A percentile compares a stretch with the other conserved stretches of the same genome.
phyloP scores from a whole-genome alignment of 2,329 filamentous ascomycete species.

The Pyricularia pennisetigena region DNA sequence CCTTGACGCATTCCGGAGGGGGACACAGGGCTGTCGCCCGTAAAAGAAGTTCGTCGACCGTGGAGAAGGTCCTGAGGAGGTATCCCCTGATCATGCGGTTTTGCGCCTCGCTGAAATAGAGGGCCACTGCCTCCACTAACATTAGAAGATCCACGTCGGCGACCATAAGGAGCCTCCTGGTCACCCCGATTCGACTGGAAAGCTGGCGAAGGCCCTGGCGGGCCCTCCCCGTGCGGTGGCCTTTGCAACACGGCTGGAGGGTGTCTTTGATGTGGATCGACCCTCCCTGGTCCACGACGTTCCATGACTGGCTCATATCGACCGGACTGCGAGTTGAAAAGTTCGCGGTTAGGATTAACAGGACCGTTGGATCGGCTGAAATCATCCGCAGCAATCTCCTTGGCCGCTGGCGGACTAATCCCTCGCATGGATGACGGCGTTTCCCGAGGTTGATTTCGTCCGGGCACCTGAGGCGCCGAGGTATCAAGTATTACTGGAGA shows the following conservation, averaged over 20 bases:
- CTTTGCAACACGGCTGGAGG: slow-evolving; percentile 68
- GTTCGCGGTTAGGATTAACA: slow-evolving; percentile 55
- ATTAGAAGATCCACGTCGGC: slow-evolving; percentile 80
- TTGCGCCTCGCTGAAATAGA: slow-evolving; percentile 47
- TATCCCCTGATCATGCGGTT: slow-evolving; percentile 30
- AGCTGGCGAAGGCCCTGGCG: slow-evolving; percentile 68
- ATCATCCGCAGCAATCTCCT: slow-evolving; percentile 89
- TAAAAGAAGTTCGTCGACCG: slow-evolving; percentile 37
- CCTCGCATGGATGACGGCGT: slow-evolving; percentile 31
- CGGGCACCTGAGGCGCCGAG: slow-evolving; percentile 17
- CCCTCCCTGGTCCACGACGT: slow-evolving; percentile 58
- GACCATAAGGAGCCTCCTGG: slow-evolving; percentile 59
- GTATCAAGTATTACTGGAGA: slow-evolving; percentile 57
- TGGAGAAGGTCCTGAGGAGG: slow-evolving; percentile 32
- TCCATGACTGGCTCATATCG: slow-evolving; percentile 84
- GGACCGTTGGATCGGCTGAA: slow-evolving; percentile 69
- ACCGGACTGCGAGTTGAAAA: slow-evolving; percentile 93
- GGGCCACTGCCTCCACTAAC: slow-evolving; percentile 78
- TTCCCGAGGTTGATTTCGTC: slow-evolving; percentile 30
- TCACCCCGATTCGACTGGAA: slow-evolving; percentile 71
- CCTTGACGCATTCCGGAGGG: slow-evolving; percentile 28
- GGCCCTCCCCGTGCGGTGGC: slow-evolving; percentile 48
- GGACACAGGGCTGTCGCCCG: slow-evolving; percentile 40
- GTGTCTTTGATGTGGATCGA: slow-evolving; percentile 58
- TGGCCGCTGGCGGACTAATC: slow-evolving; percentile 45